Conservation (phyloP, 176 grass and related monocot genomes). For the Ananas comosus region DNA sequence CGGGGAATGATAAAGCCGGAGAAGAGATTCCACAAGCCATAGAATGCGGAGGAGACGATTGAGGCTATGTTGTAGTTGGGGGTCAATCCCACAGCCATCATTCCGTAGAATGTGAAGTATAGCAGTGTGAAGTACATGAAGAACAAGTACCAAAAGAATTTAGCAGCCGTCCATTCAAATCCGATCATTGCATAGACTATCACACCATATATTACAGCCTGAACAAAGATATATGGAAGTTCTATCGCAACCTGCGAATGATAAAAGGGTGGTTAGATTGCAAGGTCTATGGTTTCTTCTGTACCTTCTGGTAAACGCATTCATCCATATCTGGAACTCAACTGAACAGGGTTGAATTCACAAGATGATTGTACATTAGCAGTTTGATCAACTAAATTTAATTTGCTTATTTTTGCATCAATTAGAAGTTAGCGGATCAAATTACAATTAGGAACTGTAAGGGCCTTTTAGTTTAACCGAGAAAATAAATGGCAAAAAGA, state of each 20-base stretch:
- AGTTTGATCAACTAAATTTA: too few species aligned
- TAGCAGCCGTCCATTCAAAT: conserved; percentile 65
- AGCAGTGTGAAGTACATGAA: conserved; percentile 84
- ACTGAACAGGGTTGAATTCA: too few species aligned
- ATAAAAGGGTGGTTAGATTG: background rate
- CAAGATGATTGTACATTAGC: too few species aligned
- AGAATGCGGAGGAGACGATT: conserved; percentile 60
- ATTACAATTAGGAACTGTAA: too few species aligned
- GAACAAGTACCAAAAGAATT: conserved; percentile 88
- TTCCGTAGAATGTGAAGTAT: conserved; percentile 95
- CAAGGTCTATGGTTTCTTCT: too few species aligned
- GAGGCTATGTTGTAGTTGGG: conserved; percentile 60
- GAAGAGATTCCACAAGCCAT: conserved; percentile 67
- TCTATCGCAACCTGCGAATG: conserved; percentile 33
- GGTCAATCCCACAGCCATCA: conserved; percentile 82
- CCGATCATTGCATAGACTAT: conserved; percentile 86
- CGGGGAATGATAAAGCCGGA: conserved; percentile 60
- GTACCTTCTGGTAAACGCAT: background rate
- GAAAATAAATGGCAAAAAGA: background rate
- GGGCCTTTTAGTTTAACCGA: too few species aligned
- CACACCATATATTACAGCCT: conserved; percentile 48
- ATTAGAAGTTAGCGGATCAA: too few species aligned
- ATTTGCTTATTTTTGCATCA: background rate
- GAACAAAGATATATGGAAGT: conserved; percentile 56
- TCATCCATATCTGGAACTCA: background rate